Conservation (phyloP, 305 asterid species). For the Solanum hybrid region DNA sequence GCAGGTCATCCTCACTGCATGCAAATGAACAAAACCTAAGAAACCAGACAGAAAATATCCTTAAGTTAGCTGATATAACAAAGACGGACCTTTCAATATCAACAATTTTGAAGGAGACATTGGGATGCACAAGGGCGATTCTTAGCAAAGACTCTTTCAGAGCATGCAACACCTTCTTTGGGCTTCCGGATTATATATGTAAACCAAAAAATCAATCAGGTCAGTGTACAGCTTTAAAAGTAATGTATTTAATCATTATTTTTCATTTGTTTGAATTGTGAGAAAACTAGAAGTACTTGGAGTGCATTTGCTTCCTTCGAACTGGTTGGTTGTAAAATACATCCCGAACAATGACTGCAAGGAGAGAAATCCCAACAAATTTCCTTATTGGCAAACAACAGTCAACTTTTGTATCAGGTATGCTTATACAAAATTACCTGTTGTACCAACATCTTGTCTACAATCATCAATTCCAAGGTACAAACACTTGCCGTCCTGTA, state of each 20-base stretch:
- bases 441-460: constrained; percentile 68
- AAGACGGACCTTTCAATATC: constrained; percentile 66
- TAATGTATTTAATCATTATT: background rate
- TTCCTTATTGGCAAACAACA: background rate
- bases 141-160: constrained; percentile 65
- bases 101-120: constrained; percentile 58
- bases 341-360: constrained; percentile 73
- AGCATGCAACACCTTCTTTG: constrained; percentile 70
- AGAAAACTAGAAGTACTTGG: constrained; percentile 44
- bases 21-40: constrained; percentile 10
- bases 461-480: constrained; percentile 75
- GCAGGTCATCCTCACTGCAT: constrained; percentile 68
- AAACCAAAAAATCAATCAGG: constrained; percentile 18
- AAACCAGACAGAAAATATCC: background rate
- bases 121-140: constrained; percentile 65
- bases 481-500: constrained; percentile 56
- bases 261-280: background rate
- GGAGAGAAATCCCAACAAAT: background rate
- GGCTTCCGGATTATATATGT: constrained; percentile 35
- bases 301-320: constrained; percentile 74
- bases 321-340: constrained; percentile 92
- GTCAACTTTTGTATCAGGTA: constrained; percentile 1
- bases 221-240: background rate
- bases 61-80: constrained; percentile 14
- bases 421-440: constrained; percentile 37